A percentile compares a stretch with the other conserved stretches of the same genome.
These are phyloP conservation scores for Alternaria metachromatica DNA, from an alignment of 2,329 filamentous ascomycete genomes.

Conservation along the genomic window DNA sequence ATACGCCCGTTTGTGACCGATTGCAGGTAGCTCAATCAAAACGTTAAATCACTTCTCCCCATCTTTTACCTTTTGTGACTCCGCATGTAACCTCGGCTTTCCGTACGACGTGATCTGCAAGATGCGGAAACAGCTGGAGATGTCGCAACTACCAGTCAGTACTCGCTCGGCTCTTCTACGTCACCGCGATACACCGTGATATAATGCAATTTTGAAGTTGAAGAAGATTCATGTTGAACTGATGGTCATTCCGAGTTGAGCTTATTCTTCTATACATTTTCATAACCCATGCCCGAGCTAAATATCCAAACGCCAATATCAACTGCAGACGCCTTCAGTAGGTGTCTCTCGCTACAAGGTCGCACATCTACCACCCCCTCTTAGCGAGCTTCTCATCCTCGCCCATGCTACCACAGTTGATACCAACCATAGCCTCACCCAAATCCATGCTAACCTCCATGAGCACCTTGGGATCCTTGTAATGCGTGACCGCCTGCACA, in stretches of 20 bases:
- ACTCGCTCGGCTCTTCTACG: neutral
- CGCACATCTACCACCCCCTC: slow-evolving; percentile 72
- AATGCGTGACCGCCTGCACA: slow-evolving; percentile 92
- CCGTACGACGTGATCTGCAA: slow-evolving; percentile 6
- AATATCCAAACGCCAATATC: neutral
- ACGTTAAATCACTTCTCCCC: neutral
- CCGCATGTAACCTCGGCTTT: slow-evolving; percentile 1
- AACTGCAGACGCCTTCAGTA: neutral
- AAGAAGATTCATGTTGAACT: slow-evolving; percentile 3
- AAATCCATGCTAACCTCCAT: slow-evolving; percentile 87
- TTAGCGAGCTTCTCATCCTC: slow-evolving; percentile 82
- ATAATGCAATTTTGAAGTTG: neutral
- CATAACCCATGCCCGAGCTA: neutral
- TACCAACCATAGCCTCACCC: slow-evolving; percentile 98
- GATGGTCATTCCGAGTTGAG: neutral
- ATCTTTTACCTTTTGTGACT: neutral
- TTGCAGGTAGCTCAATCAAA: slow-evolving; percentile 12
- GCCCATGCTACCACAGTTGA: slow-evolving; percentile 81
- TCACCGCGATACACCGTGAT: neutral
- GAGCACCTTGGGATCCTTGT: slow-evolving; percentile 80
- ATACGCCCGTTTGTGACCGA: slow-evolving; percentile 1
- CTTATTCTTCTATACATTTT: neutral
- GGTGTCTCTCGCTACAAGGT: neutral
- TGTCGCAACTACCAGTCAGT: neutral
- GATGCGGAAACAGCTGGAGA: neutral